Evolutionary conservation across 805 yeast species (phyloP), one percentile per base, ranked within the genome.

Genomic region (Cyberlindnera samutprakarnensis): DNA sequence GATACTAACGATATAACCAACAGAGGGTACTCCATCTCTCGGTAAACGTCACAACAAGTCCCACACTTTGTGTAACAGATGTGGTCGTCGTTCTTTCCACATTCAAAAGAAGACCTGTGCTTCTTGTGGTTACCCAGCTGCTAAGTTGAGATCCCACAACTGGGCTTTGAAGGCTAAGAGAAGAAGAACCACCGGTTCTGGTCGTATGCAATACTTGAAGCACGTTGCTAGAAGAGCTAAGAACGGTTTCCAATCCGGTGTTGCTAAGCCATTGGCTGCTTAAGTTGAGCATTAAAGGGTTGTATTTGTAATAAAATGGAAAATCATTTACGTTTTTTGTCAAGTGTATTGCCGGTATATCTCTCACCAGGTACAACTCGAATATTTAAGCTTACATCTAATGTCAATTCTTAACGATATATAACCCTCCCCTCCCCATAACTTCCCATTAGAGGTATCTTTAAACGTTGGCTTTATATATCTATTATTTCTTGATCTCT

Each of bases 31-130:
- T 71, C 96, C 97, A 75, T 86, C 96, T 69, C 81, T 86, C 79
- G 98, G 98, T 80, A 90, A 90, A 78, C 87, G 92, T 72, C 96
- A 92, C 85, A 88, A 84, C 90, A 92, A 92, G 77, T 82, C 97
- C 66, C 98, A 92, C 86, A 82, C 94, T 66, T 76, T 88, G 71
- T 92, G 98, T 80, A 86, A 83, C 78, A 82, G 95, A 82, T 92
- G 98, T 78, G 97, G 97, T 64, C 73, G 77, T 65, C 95, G 97
- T 77, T 81, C 96, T 44, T 90, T 90, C 94, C 97, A 92, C 76
- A 72, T 81, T 67, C 98, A 92, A 78, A 92, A 90, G 95, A 84
- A 85, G 80, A 86, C 95, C 61, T 92, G 98, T 76, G 68, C 97
- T 67, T 71, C 92, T 54, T 92, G 98, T 76, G 98, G 98, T 63